Base-by-base conservation (phyloP, 2,329 filamentous ascomycete species). In the Diaporthe sp. region DNA sequence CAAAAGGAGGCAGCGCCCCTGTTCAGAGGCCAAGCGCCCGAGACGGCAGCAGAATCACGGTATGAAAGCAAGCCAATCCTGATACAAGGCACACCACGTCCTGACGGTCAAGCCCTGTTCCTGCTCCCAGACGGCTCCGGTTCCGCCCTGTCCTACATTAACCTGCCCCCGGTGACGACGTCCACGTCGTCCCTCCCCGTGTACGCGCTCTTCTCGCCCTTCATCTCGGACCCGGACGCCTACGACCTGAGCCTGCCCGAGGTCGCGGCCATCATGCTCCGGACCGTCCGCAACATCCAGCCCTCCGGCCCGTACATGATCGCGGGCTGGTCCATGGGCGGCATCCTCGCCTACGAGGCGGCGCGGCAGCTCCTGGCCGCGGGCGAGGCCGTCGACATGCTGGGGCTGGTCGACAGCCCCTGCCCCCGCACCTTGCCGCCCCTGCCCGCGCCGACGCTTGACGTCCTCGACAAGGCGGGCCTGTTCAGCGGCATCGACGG, bases 391-490 rank as follows among this genome's bases (percentile, higher is more conserved):
- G 72, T 74, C 7, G 37, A 59, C 2, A 22, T 58, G 6, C 72
- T 74, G 4, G 55, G 55, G 10, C 28, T 74, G 22, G 37, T 74
- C 9, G 72, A 74, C 61, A 55, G 49, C 49, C 72, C 37, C 3
- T 68, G 65, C 15, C 65, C 65, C 1, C 65, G 65, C 8, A 68
- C 65, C 4, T 15, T 68, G 1, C 65, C 65, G 0, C 65, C 65
- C 2, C 46, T 68, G 0, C 65, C 65, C 0, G 65, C 65, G 34
- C 65, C 65, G 8, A 68, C 65, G 15, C 65, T 68, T 7, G 82
- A 82, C 72, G 77, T 78, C 57, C 82, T 83, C 57, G 79, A 83
- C 79, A 84, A 82, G 80, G 65, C 65, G 0, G 65, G 65, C 0
- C 46, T 68, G 0, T 68, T 68, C 8, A 22, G 19, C 3, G 65